Evolutionary conservation across 176 grass and related monocot species (phyloP).

Genomic region (Hyparrhenia diplandra): DNA sequence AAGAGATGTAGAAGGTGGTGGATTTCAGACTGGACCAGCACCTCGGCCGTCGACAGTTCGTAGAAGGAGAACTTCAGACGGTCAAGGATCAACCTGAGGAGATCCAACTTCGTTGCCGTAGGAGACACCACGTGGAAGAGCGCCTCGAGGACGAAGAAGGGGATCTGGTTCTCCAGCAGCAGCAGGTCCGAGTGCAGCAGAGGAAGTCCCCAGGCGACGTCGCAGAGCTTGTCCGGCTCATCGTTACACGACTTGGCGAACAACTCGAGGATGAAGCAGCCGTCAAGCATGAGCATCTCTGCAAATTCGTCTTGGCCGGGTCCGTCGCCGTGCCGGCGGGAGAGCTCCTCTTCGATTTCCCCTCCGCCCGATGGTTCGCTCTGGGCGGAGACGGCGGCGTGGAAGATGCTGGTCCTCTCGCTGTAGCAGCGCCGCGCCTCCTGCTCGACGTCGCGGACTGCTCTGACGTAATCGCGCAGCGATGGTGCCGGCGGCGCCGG

Average conservation of each 20-base stretch:
- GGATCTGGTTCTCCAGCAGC: constrained; percentile 22
- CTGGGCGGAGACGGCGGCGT: not conserved
- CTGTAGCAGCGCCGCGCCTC: not conserved
- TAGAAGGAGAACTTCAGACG: not conserved
- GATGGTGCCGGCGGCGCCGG: accelerated
- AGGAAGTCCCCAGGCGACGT: not conserved
- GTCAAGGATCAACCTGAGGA: not conserved
- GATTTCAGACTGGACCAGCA: not conserved
- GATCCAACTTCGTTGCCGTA: not conserved
- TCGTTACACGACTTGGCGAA: not conserved
- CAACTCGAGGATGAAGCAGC: constrained; percentile 14
- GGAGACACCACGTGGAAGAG: not conserved
- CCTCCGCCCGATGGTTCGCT: not conserved
- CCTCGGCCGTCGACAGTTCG: not conserved
- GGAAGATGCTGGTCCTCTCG: not conserved
- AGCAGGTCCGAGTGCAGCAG: not conserved
- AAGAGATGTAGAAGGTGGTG: not conserved
- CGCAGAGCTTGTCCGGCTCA: not conserved
- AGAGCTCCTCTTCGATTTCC: not conserved
- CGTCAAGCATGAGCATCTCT: constrained; percentile 26
- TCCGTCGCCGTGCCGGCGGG: not conserved
- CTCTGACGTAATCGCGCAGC: not conserved
- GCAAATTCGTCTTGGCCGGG: not conserved
- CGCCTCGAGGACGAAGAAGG: constrained; percentile 4
- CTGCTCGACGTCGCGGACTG: not conserved